Evolutionary conservation across 2,329 filamentous ascomycete species (phyloP), one percentile per base, ranked within the genome.

Genomic region (Fusarium musae): DNA sequence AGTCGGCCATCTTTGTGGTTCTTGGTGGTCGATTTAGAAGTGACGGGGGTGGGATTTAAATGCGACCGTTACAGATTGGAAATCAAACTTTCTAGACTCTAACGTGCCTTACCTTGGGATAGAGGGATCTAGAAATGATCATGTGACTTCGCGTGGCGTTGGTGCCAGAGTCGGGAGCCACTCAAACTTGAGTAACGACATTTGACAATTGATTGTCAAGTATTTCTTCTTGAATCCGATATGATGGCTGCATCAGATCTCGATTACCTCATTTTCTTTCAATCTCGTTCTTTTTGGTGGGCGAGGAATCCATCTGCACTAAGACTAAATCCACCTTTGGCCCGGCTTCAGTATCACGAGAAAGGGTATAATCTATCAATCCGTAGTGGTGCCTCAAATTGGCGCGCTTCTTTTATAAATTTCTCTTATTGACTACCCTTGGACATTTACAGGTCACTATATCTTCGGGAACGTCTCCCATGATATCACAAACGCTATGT

Each of bases 1-100:
- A 64, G 30, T 78, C 75, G 28, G 70, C 66, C 74, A 77, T 76
- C 28, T 50, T 73, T 50, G 39, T 30, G 43, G 28, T 9, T 47
- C 56, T 50, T 23, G 11, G n/a, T 23, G 28, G 37, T 26, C 50
- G 46, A 30, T 42, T 23, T 43, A 16, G 32, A 32, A 36, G 50
- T 47, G 43, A 12, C 15, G 40, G 39, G 15, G 21, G 32, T 50
- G 37, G 53, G 6, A 53, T 52, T 42, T 34, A 11, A 46, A 57
- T 71, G 43, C 37, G 36, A 64, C 39, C 11, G 13, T 59, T 42
- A 28, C n/a, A 50, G 59, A 56, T 74, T 74, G 43, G 71, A 74
- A 74, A 74, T 74, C 63, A 68, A 64, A 40, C 43, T 63, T 70
- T 59, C 50, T 39, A 21, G 13, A 54, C 23, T 42, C 12, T 36